Evolutionary conservation across 83 land plant genomes (phyloP).

Genomic region (Isoetes engelmannii): DNA sequence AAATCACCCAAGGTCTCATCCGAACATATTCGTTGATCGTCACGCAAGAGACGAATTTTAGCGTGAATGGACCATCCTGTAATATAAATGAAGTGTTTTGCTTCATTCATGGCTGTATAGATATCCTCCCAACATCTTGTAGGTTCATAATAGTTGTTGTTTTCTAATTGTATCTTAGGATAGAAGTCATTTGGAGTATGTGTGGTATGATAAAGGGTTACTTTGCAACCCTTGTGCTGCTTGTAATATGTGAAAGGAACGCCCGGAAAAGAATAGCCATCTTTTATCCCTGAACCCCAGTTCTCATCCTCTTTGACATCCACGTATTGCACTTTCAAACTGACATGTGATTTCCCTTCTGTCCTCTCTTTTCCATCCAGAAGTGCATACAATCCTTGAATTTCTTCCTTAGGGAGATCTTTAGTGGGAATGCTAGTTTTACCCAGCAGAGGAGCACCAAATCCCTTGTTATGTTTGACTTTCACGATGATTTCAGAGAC

Average conservation of each 20-base stretch:
- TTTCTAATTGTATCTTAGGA: slow-evolving; percentile 4
- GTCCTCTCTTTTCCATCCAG: slow-evolving; percentile 11
- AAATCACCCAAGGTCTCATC: slow-evolving; percentile 45
- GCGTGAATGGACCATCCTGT: slow-evolving; percentile 10
- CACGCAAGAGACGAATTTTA: not conserved
- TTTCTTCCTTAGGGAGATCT: not conserved
- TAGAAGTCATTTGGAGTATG: slow-evolving; percentile 36
- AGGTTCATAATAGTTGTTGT: slow-evolving; percentile 9
- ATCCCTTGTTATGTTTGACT: slow-evolving; percentile 23
- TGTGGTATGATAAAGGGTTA: slow-evolving; percentile 46
- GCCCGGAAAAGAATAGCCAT: slow-evolving; percentile 17
- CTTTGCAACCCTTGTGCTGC: slow-evolving; percentile 31
- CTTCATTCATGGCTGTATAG: slow-evolving; percentile 42
- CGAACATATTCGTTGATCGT: slow-evolving; percentile 9
- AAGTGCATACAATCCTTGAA: slow-evolving; percentile 30
- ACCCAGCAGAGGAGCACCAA: slow-evolving; percentile 7
- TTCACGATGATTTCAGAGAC: slow-evolving; percentile 27
- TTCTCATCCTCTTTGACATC: slow-evolving; percentile 12
- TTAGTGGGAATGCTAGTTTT: not conserved
- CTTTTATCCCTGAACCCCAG: slow-evolving; percentile 19
- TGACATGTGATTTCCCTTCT: slow-evolving; percentile 12
- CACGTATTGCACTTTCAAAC: not conserved
- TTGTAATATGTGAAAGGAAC: slow-evolving; percentile 24
- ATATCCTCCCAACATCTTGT: slow-evolving; percentile 52
- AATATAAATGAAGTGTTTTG: slow-evolving; percentile 45